Conservation (phyloP, 2,329 filamentous ascomycete species). For the Paracoccidioides brasiliensis region DNA sequence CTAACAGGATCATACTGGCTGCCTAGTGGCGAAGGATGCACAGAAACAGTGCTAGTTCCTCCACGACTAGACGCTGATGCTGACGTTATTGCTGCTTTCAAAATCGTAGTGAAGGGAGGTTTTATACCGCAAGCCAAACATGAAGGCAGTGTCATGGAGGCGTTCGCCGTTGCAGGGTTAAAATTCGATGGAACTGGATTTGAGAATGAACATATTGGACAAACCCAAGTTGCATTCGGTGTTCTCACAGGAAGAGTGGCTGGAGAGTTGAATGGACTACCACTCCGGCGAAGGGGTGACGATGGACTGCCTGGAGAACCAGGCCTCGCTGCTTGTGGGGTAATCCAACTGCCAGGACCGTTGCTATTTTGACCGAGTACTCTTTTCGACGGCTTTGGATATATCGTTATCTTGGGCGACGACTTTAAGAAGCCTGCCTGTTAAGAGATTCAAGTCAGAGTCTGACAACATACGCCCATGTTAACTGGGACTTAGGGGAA, state of each 20-base stretch:
- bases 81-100: conserved; percentile 75
- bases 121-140: conserved; percentile 92
- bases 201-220: conserved; percentile 88
- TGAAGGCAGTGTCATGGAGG: conserved; percentile 67
- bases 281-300: conserved; percentile 19
- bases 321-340: background rate
- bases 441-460: conserved; percentile 11
- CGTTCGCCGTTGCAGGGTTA: conserved; percentile 67
- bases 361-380: conserved; percentile 21
- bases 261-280: conserved; percentile 22
- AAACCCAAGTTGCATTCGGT: conserved; percentile 72
- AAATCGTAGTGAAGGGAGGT: conserved; percentile 64
- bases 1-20: background rate
- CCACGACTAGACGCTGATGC: conserved; percentile 47
- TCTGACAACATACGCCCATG: background rate
- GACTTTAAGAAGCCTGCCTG: conserved; percentile 88
- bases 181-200: conserved; percentile 91
- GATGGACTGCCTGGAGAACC: conserved; percentile 23
- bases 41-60: conserved; percentile 8
- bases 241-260: conserved; percentile 24
- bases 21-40: background rate
- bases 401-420: conserved; percentile 80
- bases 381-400: conserved; percentile 50
- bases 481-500: conserved; percentile 1
- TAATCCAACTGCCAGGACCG: background rate